Base-by-base conservation (phyloP, 176 grass and related monocot genomes). In the Areca catechu region DNA sequence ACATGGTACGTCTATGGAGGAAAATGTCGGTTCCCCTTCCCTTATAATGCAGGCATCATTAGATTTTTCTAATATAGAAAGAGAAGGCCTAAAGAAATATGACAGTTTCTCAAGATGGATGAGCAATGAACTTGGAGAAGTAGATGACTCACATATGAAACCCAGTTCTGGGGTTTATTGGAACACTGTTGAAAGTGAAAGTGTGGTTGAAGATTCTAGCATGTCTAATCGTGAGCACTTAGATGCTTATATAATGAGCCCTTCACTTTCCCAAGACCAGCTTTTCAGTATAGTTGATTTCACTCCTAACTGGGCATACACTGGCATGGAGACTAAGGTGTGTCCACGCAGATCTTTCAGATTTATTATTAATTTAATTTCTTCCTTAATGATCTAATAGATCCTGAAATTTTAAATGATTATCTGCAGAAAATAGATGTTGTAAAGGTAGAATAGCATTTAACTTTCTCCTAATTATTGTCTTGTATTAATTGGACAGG, bases 71-170 rank as follows among this genome's bases (percentile, higher is more conserved):
- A 82, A 83, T 71, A 60, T 69, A 14, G 74, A 87, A 67, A 63
- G 79, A 17, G 86, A 86, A 79, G 83, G 83, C 71, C 79, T 97
- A 63, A 97, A 97, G 51, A 97, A 97, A 71, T 90, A 91, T 0
- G 92, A 97, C 54, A 97, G 92, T 80, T 97, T 97, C 72, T 91
- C 83, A 15, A 89, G 78, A 57, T 97, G 92, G 92, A 91, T 97
- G 92, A 91, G 68, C 73, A 79, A 60, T 66, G 93, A 97, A 71
- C 87, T 97, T 79, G 58, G 72, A 47, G 86, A 89, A 73, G 82
- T 90, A 63, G 80, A 71, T 75, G 86, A 97, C 66, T 79, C 89
- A 62, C 70, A 87, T 67, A 78, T 79, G 53, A 91, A 88, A 60
- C 77, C 86, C 72, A 88, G 58, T 77, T 97, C 93, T 63, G 86